A percentile compares a stretch with the other conserved stretches of the same genome.
phyloP scores from a whole-genome alignment of 1,284 basidiomycete genomes.

The Exobasidium cylindrosporum region DNA sequence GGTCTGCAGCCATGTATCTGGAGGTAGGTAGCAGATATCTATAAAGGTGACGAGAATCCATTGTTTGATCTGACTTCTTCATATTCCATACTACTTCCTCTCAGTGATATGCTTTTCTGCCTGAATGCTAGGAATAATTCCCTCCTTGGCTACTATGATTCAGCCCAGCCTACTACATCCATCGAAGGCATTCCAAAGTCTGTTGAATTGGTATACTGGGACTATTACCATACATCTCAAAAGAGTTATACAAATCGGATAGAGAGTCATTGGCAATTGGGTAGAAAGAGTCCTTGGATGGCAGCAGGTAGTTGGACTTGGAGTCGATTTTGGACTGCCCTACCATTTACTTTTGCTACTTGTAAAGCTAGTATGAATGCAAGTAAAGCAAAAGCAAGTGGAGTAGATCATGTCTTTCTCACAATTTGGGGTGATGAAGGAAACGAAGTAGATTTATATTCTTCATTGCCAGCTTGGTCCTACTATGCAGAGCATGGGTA shows the following conservation, averaged over 20 bases:
- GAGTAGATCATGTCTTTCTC: constrained; percentile 53
- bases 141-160: constrained; percentile 54
- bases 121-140: constrained; percentile 54
- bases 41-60: background rate
- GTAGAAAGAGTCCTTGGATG: constrained; percentile 52
- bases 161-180: constrained; percentile 14
- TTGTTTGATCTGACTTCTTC: too few relatives aligned
- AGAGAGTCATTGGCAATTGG: constrained; percentile 50
- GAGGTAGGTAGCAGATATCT: constrained; percentile 35
- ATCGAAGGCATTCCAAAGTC: constrained; percentile 42
- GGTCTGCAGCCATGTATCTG: constrained; percentile 56
- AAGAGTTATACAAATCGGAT: constrained; percentile 51
- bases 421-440: constrained; percentile 58
- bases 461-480: constrained; percentile 35
- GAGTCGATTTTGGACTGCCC: constrained; percentile 56
- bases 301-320: constrained; percentile 56
- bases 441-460: constrained; percentile 51
- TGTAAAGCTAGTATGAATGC: constrained; percentile 53
- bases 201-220: constrained; percentile 52
- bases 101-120: constrained; percentile 54
- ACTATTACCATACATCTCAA: constrained; percentile 48
- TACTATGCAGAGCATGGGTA: constrained; percentile 56
- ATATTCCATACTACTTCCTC: too few relatives aligned
- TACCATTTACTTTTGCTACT: constrained; percentile 57
- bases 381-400: constrained; percentile 37